Evolutionary conservation across 208 protist species (phyloP), one percentile per base, ranked within the genome.

Genomic region (Histomonas meleagridis): DNA sequence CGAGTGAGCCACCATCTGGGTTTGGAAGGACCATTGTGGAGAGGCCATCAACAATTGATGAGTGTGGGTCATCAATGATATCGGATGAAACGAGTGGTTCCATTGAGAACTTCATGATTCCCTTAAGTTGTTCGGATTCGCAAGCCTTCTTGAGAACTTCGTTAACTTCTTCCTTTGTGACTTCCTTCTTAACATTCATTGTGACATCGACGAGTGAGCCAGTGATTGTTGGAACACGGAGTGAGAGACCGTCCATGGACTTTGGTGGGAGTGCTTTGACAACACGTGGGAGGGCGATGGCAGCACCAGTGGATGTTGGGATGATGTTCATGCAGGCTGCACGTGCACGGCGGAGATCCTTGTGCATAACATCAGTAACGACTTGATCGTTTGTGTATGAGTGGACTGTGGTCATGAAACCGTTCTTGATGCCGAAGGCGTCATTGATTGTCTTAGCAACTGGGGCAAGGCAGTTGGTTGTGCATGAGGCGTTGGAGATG

Each of bases 381-480:
- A 97, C 97, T 93, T 97, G 97, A 95, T 99, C 98, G 18, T 99
- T 98, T 46, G 98, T 99, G 92, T 96, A 96, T 32, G 98, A 96
- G 95, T 99, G 98, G 86, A 99, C 97, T 79, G 98, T 99, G 78
- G 98, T 99, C 98, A 99, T 99, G 69, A 99, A 93, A 62, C 95
- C 95, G 90, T 95, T 92, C 48, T 92, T 93, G 65, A 99, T 98
- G 57, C 96, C 97, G 92, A 97, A 99, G 78, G 96, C 95, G 53
- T 99, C 97, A 92, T 99, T 94, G 90, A 99, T 95, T 91, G 97
- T 78, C 94, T 99, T 98, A 91, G 96, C 97, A 35, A 99, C 92
- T 65, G 98, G 98, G 5, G 98, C 98, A 46, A 99, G 96, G 95
- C 98, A 99, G 96, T 99, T 99, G 92, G 98, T 99, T 90, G 98